Evolutionary conservation across 2,329 filamentous ascomycete genomes (phyloP).

Genomic region (Mycosphaerella sp.): DNA sequence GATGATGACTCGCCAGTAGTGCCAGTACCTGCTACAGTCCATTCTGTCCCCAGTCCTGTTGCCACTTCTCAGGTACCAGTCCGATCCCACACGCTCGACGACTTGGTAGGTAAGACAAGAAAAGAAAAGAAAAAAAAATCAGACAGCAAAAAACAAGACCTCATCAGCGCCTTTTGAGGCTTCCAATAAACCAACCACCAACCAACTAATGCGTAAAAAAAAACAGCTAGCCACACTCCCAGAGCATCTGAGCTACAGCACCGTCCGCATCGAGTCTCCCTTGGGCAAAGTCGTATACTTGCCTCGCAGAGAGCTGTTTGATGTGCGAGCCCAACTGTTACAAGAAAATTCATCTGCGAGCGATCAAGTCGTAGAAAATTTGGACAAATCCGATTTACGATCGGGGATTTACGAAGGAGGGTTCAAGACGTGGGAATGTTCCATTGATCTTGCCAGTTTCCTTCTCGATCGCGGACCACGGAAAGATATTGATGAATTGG

Average conservation of each 20-base stretch:
- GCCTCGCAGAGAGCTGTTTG: conserved; percentile 72
- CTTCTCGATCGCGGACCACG: conserved; percentile 44
- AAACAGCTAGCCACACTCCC: conserved; percentile 54
- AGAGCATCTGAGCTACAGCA: conserved; percentile 65
- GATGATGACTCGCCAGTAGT: conserved; percentile 28
- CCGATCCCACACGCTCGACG: conserved; percentile 37
- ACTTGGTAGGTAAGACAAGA: conserved; percentile 41
- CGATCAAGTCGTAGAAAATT: conserved; percentile 49
- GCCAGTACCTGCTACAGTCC: not conserved
- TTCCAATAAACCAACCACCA: not conserved
- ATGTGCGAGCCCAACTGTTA: conserved; percentile 75
- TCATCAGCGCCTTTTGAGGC: too few relatives aligned
- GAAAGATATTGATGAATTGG: conserved; percentile 45
- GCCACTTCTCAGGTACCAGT: conserved; percentile 14
- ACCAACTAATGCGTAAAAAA: not conserved
- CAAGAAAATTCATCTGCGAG: conserved; percentile 50
- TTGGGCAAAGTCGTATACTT: conserved; percentile 50
- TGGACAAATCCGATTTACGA: conserved; percentile 67
- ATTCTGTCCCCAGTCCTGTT: conserved; percentile 6
- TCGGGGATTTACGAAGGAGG: conserved; percentile 80
- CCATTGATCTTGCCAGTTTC: conserved; percentile 68
- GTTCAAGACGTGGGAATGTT: conserved; percentile 88
- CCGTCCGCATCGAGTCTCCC: conserved; percentile 55
- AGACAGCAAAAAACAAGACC: too few relatives aligned
- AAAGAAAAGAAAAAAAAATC: too few relatives aligned